Base-by-base conservation (phyloP, 2,329 filamentous ascomycete genomes). In the Claviceps cyperi region DNA sequence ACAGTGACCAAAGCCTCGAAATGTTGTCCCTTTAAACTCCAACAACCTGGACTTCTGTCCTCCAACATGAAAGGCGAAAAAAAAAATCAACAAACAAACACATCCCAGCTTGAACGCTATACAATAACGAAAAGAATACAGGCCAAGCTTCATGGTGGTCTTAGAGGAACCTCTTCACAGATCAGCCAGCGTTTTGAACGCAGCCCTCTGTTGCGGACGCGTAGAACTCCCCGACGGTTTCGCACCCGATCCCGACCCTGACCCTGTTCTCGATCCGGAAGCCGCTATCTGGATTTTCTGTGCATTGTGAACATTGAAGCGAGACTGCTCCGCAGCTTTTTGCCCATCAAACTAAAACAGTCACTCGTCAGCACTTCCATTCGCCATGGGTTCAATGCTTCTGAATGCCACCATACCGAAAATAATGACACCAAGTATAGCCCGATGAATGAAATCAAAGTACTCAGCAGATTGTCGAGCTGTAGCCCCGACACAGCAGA, bases 351-450 rank as follows among this genome's bases (percentile, higher is more conserved):
- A 71, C 73, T 81, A 50, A 28, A 21, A 48, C 39, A 46, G 14
- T 17, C 44, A 14, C 48, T 17, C 50, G 57, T 65, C 54, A 66
- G 59, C 48, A 46, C 21, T 17, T 47, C n/a, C 13, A n/a, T 35
- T 9, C 47, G 19, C 48, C 21, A 46, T 19, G 15, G 4, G 38
- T 51, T 47, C 21, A 51, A 46, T 24, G 55, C 32, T 17, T 39
- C 3, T 52, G 17, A 15, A 53, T 35, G 44, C 36, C 48, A 70
- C 75, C 75, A 51, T 68, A 74, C 77, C 61, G 78, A 74, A 56
- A 83, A 73, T n/a, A 84, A 63, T 4, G 77, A 80, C 7, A 71
- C 69, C 43, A 83, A 63, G 59, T 83, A 84, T 4, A 84, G 64
- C 14, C 78, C 80, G 44, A 82, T 66, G 53, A 83, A 78, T 5